Conservation (phyloP, 2,329 filamentous ascomycete species). For the Tolypocladium sp. region DNA sequence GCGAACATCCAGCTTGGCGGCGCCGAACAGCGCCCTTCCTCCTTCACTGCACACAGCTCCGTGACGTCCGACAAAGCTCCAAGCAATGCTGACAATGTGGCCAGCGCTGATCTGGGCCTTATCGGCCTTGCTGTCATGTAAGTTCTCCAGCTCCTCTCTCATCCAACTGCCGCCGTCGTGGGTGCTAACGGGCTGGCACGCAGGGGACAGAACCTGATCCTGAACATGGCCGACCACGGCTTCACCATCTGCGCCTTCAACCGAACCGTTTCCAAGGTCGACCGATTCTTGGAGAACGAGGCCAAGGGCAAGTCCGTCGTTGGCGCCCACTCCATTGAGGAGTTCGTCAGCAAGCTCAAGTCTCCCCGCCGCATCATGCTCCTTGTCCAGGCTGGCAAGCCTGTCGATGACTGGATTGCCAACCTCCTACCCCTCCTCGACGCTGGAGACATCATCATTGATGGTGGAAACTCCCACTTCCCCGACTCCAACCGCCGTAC, state of each 20-base stretch:
- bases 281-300: constrained; percentile 84
- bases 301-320: constrained; percentile 93
- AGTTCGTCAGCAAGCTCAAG: constrained; percentile 96
- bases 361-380: constrained; percentile 95
- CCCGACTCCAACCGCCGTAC: constrained; percentile 97
- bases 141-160: constrained; percentile 21
- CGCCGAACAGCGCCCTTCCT: constrained; percentile 32
- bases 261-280: constrained; percentile 97
- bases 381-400: constrained; percentile 95
- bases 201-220: constrained; percentile 75
- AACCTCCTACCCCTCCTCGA: constrained; percentile 76
- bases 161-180: constrained; percentile 7
- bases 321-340: constrained; percentile 85
- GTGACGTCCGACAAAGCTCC: constrained; percentile 16
- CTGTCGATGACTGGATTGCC: constrained; percentile 98
- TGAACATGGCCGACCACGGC: constrained; percentile 83
- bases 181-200: constrained; percentile 6
- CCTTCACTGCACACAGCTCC: constrained; percentile 15
- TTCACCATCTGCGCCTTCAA: constrained; percentile 99
- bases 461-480: constrained; percentile 97
- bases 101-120: constrained; percentile 81
- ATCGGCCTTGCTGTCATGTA: constrained; percentile 89
- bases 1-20: constrained; percentile 64
- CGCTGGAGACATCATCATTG: constrained; percentile 94
- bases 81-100: constrained; percentile 45